A percentile compares a stretch with the other conserved stretches of the same genome.
phyloP scores from a whole-genome alignment of 2,329 filamentous ascomycete genomes.

The Clarireedia paspali region DNA sequence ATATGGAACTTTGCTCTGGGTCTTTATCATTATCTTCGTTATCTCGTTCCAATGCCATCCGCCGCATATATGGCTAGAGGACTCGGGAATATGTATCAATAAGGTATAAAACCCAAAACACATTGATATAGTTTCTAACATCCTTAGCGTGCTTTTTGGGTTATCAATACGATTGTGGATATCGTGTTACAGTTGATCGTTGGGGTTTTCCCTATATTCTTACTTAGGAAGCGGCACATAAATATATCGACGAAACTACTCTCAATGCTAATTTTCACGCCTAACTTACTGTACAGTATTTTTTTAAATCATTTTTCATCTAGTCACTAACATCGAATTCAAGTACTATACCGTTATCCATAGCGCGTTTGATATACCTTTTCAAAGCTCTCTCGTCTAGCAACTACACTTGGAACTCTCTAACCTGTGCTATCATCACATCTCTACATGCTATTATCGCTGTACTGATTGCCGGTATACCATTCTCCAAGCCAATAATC shows the following conservation, averaged over 20 bases:
- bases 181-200: background rate
- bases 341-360: background rate
- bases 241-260: background rate
- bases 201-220: background rate
- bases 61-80: background rate
- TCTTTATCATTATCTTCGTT: background rate
- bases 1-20: background rate
- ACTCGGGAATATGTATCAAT: too few species aligned
- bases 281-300: background rate
- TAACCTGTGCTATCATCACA: background rate
- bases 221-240: background rate
- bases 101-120: too few species aligned
- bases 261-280: background rate
- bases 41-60: background rate
- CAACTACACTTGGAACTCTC: slow-evolving; percentile 4
- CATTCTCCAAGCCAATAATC: slow-evolving; percentile 8
- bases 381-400: background rate
- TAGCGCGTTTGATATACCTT: background rate
- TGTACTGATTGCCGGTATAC: slow-evolving; percentile 6
- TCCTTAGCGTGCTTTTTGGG: slow-evolving; percentile 1
- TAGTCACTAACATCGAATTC: background rate
- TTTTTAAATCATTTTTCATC: background rate
- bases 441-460: background rate
- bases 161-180: background rate
- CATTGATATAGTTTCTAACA: too few species aligned